Conservation (phyloP, 78 protist genomes). For the Dictyostelium purpureum region DNA sequence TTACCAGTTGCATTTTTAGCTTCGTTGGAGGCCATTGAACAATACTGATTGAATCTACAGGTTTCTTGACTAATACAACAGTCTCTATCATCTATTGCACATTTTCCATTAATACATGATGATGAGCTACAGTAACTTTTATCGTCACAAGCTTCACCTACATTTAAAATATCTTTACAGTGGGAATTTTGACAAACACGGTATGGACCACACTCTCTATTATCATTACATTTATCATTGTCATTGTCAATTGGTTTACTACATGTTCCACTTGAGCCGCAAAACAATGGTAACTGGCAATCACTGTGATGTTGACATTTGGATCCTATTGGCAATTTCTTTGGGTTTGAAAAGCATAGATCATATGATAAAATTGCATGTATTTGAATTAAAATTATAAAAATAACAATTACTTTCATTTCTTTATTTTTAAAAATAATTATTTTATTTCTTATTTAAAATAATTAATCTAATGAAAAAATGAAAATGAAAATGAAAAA, state of each 20-base stretch:
- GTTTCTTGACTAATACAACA: background rate
- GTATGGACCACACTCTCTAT: background rate
- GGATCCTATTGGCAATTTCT: background rate
- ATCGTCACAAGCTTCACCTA: background rate
- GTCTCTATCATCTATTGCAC: background rate
- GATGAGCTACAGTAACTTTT: background rate
- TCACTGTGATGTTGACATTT: background rate
- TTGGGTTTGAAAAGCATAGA: constrained; percentile 1
- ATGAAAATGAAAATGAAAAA: background rate
- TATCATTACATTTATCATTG: background rate
- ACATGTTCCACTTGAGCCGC: background rate
- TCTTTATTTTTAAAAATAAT: background rate
- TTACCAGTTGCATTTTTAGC: too few species aligned
- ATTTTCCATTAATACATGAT: background rate
- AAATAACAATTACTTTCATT: background rate
- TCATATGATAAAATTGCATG: background rate
- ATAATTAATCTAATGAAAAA: background rate
- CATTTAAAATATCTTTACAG: background rate
- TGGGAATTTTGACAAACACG: background rate
- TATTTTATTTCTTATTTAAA: background rate
- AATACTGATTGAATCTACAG: background rate
- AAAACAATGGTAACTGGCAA: background rate
- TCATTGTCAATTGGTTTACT: background rate
- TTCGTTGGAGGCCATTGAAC: background rate
- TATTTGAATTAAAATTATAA: background rate